Percentiles rank a stretch among this genome's conserved stretches.
Conservation (phyloP, 306 rosid species). For the Abrus precatorius region DNA sequence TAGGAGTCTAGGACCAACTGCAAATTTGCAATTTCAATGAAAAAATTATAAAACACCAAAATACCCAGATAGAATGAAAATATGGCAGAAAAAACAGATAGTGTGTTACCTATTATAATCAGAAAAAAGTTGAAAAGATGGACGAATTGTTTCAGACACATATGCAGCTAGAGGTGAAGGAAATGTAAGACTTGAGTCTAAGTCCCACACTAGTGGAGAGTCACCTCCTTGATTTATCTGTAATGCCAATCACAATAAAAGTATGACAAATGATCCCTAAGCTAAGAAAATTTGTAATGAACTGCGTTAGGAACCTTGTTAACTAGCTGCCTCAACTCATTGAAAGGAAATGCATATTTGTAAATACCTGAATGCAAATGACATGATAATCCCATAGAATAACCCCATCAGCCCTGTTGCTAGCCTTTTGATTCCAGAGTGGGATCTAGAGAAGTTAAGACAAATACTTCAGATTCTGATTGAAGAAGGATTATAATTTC, state of each 20-base stretch:
- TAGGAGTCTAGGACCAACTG: background rate
- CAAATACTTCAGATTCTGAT: slow-evolving; percentile 12
- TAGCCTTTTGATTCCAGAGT: slow-evolving; percentile 87
- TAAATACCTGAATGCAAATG: slow-evolving; percentile 77
- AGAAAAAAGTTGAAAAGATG: slow-evolving; percentile 70
- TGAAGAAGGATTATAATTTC: slow-evolving; percentile 17
- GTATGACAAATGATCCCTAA: slow-evolving; percentile 42
- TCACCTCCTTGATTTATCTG: slow-evolving; percentile 67
- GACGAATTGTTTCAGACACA: slow-evolving; percentile 71
- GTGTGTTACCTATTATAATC: slow-evolving; percentile 70
- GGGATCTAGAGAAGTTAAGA: slow-evolving; percentile 64
- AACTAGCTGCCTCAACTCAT: slow-evolving; percentile 13
- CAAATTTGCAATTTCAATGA: slow-evolving; percentile 25
- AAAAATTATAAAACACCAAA: slow-evolving; percentile 26
- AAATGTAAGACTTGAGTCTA: slow-evolving; percentile 78
- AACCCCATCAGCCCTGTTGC: slow-evolving; percentile 78
- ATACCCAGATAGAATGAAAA: slow-evolving; percentile 1
- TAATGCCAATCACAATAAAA: slow-evolving; percentile 39
- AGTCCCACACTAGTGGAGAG: slow-evolving; percentile 78
- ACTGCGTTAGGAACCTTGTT: background rate
- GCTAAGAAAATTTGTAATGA: slow-evolving; percentile 29
- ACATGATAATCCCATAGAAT: slow-evolving; percentile 95
- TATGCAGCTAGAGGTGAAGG: slow-evolving; percentile 74
- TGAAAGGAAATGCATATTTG: slow-evolving; percentile 33
- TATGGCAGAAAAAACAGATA: slow-evolving; percentile 30